These are phyloP conservation scores for Amylostereum chailletii DNA, from an alignment of 1,284 basidiomycete genomes.

Conservation along the genomic window DNA sequence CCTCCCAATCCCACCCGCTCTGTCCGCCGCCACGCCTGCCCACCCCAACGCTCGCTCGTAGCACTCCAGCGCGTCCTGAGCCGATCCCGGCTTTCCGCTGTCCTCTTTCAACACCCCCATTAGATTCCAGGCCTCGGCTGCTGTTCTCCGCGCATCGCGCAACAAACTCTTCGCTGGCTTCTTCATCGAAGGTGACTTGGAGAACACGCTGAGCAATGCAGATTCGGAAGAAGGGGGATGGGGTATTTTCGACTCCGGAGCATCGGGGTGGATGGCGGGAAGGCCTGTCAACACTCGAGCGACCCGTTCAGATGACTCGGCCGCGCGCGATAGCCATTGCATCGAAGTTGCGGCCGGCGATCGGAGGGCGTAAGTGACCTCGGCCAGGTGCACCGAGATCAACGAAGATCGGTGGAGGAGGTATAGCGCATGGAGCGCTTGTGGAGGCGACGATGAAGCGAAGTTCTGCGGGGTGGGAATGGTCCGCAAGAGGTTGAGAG, in stretches of 20 bases:
- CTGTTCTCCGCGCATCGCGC: conserved; percentile 60
- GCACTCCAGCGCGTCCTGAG: conserved; percentile 37
- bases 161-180: conserved; percentile 52
- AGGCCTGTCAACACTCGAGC: conserved; percentile 44
- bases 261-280: conserved; percentile 26
- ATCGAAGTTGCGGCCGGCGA: conserved; percentile 37
- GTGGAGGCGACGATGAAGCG: conserved; percentile 38
- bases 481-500: conserved; percentile 61
- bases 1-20: conserved; percentile 25
- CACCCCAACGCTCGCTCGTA: conserved; percentile 57
- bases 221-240: conserved; percentile 36
- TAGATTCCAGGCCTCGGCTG: conserved; percentile 62
- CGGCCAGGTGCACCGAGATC: conserved; percentile 66
- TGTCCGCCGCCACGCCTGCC: conserved; percentile 40
- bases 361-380: conserved; percentile 58
- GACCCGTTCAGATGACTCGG: conserved; percentile 60
- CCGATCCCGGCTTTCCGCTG: conserved; percentile 22
- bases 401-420: conserved; percentile 67
- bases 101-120: conserved; percentile 39
- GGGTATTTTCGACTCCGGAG: conserved; percentile 28
- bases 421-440: conserved; percentile 58
- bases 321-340: conserved; percentile 49
- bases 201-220: conserved; percentile 34
- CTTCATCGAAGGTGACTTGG: conserved; percentile 37
- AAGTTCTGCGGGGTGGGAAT: conserved; percentile 42